Percentiles rank a stretch among this genome's conserved stretches.
phyloP scores from a whole-genome alignment of 73 alveolate genomes.

The Paramecium sexaurelia region DNA sequence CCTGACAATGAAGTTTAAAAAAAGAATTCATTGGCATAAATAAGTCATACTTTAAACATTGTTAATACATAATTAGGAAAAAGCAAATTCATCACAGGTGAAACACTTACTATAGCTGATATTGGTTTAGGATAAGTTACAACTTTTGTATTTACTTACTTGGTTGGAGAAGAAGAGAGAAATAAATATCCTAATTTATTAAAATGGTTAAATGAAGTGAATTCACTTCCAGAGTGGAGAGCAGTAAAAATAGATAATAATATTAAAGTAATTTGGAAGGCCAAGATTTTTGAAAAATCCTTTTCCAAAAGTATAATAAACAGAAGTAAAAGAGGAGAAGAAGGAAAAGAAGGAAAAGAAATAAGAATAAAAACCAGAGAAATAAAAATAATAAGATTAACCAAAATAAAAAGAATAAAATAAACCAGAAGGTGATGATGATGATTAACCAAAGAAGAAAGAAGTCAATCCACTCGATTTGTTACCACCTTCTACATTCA shows the following conservation, averaged over 20 bases:
- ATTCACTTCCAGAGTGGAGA: constrained; percentile 74
- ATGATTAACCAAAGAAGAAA: constrained; percentile 62
- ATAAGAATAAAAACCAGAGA: constrained; percentile 20
- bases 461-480: constrained; percentile 75
- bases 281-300: background rate
- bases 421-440: constrained; percentile 53
- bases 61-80: constrained; percentile 76
- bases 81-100: constrained; percentile 85
- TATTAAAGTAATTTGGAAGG: background rate
- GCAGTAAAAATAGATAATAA: background rate
- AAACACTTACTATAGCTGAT: constrained; percentile 92
- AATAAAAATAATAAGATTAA: constrained; percentile 66
- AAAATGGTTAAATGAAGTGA: constrained; percentile 75
- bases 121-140: constrained; percentile 77
- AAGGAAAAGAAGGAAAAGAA: constrained; percentile 2
- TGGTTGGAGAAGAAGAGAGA: constrained; percentile 82
- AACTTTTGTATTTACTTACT: constrained; percentile 73
- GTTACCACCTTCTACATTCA: constrained; percentile 84
- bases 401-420: constrained; percentile 47
- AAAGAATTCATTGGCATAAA: constrained; percentile 58
- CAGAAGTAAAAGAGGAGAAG: background rate
- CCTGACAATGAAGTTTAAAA: constrained; percentile 71
- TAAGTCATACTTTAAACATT: constrained; percentile 69
- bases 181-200: constrained; percentile 76
- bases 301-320: background rate